Conservation (phyloP, 2,329 filamentous ascomycete genomes). For the Botrytis cinerea region DNA sequence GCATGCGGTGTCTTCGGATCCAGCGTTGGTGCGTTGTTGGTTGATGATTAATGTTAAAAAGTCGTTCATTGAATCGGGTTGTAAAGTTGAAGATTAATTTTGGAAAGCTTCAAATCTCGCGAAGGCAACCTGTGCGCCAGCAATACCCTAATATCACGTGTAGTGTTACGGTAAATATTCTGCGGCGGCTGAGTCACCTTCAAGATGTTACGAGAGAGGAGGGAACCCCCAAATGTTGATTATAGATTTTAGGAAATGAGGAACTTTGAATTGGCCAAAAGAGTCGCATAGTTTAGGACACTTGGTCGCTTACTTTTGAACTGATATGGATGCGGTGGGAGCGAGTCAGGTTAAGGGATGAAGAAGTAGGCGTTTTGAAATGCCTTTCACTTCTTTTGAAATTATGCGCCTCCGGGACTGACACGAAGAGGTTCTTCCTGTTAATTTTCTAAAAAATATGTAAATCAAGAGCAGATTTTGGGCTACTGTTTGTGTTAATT, state of each 20-base stretch:
- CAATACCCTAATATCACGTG: background rate
- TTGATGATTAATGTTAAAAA: background rate
- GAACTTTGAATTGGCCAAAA: background rate
- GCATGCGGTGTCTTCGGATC: too few species aligned
- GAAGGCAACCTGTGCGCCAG: background rate
- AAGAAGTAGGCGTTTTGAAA: background rate
- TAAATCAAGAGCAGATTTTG: background rate
- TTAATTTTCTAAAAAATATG: background rate
- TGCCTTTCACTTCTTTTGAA: background rate
- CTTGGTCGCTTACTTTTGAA: background rate
- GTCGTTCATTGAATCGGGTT: background rate
- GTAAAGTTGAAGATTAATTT: slow-evolving; percentile 4
- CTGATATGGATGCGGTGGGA: too few species aligned
- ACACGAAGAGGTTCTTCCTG: background rate
- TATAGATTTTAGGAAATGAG: background rate
- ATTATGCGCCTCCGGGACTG: background rate
- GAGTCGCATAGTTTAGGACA: background rate
- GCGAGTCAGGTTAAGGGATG: background rate
- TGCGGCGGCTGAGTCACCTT: background rate
- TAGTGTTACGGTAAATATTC: background rate
- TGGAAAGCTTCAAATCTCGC: background rate
- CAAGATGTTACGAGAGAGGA: background rate
- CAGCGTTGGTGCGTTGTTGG: background rate
- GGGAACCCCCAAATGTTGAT: background rate
- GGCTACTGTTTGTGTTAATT: background rate